phyloP scores from a whole-genome alignment of 495 filamentous ascomycete species.

The Aspergillus nidulans region DNA sequence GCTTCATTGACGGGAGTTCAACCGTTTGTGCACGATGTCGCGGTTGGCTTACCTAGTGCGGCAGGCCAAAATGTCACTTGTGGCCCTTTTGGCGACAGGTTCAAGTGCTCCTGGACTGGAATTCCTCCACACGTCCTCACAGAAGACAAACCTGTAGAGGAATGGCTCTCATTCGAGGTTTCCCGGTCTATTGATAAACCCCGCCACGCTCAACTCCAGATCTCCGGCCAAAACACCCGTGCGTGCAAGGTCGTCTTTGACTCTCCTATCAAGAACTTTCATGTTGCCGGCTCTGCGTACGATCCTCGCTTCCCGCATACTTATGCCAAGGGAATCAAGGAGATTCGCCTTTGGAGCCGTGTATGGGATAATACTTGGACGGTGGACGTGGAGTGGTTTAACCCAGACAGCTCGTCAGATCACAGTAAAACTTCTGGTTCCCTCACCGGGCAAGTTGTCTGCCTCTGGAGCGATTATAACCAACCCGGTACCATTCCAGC shows the following conservation, averaged over 20 bases:
- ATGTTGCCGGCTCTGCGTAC: conserved; percentile 51
- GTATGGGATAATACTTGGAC: conserved; percentile 71
- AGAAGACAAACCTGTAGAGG: conserved; percentile 22
- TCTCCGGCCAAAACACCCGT: conserved; percentile 63
- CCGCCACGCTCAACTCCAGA: conserved; percentile 49
- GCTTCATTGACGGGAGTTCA: conserved; percentile 69
- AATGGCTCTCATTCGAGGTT: conserved; percentile 63
- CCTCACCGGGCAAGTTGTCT: conserved; percentile 67
- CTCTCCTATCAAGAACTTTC: conserved; percentile 55
- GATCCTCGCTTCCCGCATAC: conserved; percentile 56
- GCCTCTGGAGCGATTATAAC: conserved; percentile 88
- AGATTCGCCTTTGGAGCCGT: conserved; percentile 68
- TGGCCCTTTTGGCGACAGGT: conserved; percentile 30
- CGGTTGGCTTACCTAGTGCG: conserved; percentile 67
- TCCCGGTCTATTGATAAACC: conserved; percentile 31
- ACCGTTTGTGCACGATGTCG: conserved; percentile 63
- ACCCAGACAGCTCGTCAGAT: conserved; percentile 13
- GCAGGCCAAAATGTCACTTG: conserved; percentile 57
- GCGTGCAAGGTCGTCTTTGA: conserved; percentile 65
- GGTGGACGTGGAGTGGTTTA: conserved; percentile 67
- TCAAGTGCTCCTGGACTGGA: conserved; percentile 70
- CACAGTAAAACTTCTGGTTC: conserved; percentile 29
- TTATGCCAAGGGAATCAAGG: conserved; percentile 46
- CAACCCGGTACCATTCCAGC: conserved; percentile 69
- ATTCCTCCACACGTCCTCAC: conserved; percentile 53